Evolutionary conservation across 108 stramenopile species (phyloP).

Genomic region (Cyclotella baltica): DNA sequence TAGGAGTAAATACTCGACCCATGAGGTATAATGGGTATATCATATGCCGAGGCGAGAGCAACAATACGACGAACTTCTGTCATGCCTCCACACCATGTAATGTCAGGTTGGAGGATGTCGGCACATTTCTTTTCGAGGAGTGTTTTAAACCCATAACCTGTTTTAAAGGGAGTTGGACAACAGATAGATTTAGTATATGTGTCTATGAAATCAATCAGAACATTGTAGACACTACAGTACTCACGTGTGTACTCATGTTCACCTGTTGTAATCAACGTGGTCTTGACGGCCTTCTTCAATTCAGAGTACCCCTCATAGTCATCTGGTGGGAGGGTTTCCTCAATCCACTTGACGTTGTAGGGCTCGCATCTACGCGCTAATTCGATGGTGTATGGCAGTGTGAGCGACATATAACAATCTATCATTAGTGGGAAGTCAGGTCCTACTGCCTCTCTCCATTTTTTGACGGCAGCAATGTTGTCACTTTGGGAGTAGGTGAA

Average conservation of each 20-base stretch:
- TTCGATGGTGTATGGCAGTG: slow-evolving; percentile 69
- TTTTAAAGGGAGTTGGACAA: background rate
- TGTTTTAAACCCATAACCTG: slow-evolving; percentile 62
- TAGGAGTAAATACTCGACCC: slow-evolving; percentile 69
- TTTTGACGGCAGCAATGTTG: slow-evolving; percentile 63
- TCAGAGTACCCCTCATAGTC: slow-evolving; percentile 69
- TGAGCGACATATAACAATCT: slow-evolving; percentile 75
- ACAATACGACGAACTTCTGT: slow-evolving; percentile 74
- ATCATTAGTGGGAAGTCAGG: slow-evolving; percentile 72
- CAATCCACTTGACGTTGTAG: slow-evolving; percentile 74
- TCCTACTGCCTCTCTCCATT: slow-evolving; percentile 68
- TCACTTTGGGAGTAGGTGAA: slow-evolving; percentile 19
- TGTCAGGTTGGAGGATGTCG: slow-evolving; percentile 74
- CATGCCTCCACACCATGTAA: slow-evolving; percentile 79
- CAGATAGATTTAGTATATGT: background rate
- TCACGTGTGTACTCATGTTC: slow-evolving; percentile 76
- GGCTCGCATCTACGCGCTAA: slow-evolving; percentile 63
- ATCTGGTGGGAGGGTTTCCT: slow-evolving; percentile 70
- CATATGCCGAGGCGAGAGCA: slow-evolving; percentile 67
- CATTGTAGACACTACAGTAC: background rate
- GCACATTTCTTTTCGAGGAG: slow-evolving; percentile 66
- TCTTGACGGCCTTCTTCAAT: slow-evolving; percentile 53
- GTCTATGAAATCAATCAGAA: background rate
- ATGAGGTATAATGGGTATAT: slow-evolving; percentile 70
- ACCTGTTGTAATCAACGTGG: slow-evolving; percentile 66